Conservation (phyloP, 2,329 filamentous ascomycete genomes). For the Graphium sp. region DNA sequence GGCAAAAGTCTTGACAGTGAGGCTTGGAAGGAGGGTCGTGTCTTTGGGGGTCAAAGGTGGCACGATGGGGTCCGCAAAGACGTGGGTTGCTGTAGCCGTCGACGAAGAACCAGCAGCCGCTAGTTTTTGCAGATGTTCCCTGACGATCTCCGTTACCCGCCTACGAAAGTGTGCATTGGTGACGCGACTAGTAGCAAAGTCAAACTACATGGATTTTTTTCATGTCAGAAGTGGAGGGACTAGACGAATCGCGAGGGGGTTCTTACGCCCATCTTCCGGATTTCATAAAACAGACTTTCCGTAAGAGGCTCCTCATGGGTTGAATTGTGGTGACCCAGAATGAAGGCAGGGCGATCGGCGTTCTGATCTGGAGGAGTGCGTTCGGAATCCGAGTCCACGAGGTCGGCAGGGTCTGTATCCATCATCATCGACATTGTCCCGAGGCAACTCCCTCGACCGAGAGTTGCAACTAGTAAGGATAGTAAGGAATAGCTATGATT, state of each 20-base stretch:
- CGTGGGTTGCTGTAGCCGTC: slow-evolving; percentile 23
- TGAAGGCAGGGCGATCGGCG: slow-evolving; percentile 5
- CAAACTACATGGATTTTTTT: slow-evolving; percentile 44
- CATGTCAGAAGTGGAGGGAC: slow-evolving; percentile 5
- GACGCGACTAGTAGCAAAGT: slow-evolving; percentile 63
- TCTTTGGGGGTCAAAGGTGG: slow-evolving; percentile 65
- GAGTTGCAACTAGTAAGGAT: no score
- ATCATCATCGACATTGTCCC: no score
- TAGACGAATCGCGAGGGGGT: slow-evolving; percentile 1
- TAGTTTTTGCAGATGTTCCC: slow-evolving; percentile 31
- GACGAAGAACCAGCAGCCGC: slow-evolving; percentile 19
- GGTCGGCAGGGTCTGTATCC: no score
- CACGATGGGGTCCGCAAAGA: slow-evolving; percentile 37
- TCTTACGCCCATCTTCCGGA: slow-evolving; percentile 54
- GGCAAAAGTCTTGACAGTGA: slow-evolving; percentile 55
- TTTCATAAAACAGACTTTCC: slow-evolving; percentile 46
- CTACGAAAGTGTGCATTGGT: slow-evolving; percentile 58
- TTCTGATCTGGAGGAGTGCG: no score
- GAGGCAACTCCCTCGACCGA: no score
- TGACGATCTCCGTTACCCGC: slow-evolving; percentile 46
- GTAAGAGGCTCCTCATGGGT: slow-evolving; percentile 41
- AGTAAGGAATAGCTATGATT: no score
- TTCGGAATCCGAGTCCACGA: no score
- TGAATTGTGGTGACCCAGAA: slow-evolving; percentile 54
- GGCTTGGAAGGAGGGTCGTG: slow-evolving; percentile 53